phyloP scores from a whole-genome alignment of 2,329 filamentous ascomycete genomes.

The Scopulariopsis brevicaulis region DNA sequence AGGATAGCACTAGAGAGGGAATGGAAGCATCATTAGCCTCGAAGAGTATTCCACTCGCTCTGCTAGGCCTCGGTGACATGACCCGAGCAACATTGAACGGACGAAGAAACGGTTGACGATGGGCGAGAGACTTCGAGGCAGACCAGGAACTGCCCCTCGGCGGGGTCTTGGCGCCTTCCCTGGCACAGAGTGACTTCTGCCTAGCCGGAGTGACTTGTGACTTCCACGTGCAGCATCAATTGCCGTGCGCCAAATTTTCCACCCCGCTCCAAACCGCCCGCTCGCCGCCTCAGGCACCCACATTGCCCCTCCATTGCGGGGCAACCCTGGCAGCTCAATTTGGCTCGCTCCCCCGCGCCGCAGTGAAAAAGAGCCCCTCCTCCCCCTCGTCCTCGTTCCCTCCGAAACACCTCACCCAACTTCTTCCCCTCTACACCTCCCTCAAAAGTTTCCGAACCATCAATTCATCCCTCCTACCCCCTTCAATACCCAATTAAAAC shows the following conservation, averaged over 20 bases:
- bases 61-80: too few relatives aligned
- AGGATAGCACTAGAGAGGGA: too few relatives aligned
- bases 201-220: too few relatives aligned
- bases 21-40: too few relatives aligned
- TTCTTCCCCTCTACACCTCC: constrained; percentile 7
- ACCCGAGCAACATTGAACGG: too few relatives aligned
- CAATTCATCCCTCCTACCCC: constrained; percentile 7
- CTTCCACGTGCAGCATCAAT: background rate
- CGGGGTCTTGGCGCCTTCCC: too few relatives aligned
- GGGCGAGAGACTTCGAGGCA: too few relatives aligned
- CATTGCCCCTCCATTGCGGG: background rate
- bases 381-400: constrained; percentile 2
- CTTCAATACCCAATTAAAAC: constrained; percentile 6
- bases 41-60: too few relatives aligned
- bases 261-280: background rate
- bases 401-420: constrained; percentile 7
- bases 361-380: background rate
- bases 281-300: background rate
- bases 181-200: too few relatives aligned
- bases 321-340: background rate
- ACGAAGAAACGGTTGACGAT: too few relatives aligned
- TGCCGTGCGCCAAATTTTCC: background rate
- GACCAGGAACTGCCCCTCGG: too few relatives aligned
- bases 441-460: background rate
- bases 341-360: background rate